Percentiles rank a stretch among this genome's conserved stretches.
Conservation (phyloP, 345 rosid species). For the Salix suchowensis region DNA sequence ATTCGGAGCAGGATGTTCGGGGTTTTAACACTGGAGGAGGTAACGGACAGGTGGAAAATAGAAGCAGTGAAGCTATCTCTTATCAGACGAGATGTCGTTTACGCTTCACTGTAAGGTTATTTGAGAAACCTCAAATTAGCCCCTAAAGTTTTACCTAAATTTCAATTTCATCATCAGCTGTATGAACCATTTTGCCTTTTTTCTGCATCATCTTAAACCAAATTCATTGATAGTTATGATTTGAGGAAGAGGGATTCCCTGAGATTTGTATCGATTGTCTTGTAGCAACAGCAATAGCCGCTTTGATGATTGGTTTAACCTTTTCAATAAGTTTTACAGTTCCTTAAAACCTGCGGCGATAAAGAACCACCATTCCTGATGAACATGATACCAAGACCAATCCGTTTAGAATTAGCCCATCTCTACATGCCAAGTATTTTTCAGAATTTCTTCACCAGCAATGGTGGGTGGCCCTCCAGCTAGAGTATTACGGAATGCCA, state of each 20-base stretch:
- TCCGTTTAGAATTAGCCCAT: slow-evolving; percentile 28
- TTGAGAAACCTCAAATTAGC: neutral
- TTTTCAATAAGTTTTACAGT: slow-evolving; percentile 17
- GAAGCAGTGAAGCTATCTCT: neutral
- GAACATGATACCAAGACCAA: slow-evolving; percentile 19
- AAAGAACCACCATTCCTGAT: slow-evolving; percentile 23
- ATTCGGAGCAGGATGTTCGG: neutral
- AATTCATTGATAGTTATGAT: too few relatives aligned
- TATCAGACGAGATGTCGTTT: neutral
- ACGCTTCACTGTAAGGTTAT: neutral
- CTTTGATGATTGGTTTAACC: neutral
- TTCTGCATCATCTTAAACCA: too few relatives aligned
- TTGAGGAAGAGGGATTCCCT: too few relatives aligned
- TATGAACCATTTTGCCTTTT: too few relatives aligned
- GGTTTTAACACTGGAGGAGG: neutral
- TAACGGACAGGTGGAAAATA: neutral
- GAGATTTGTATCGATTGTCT: too few relatives aligned
- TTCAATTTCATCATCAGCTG: neutral
- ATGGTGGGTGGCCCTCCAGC: slow-evolving; percentile 7
- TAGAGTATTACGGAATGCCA: slow-evolving; percentile 12
- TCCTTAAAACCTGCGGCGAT: slow-evolving; percentile 22
- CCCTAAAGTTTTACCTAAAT: neutral
- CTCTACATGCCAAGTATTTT: slow-evolving; percentile 24
- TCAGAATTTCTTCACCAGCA: slow-evolving; percentile 25
- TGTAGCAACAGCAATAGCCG: too few relatives aligned